Base-by-base conservation (phyloP, 2,329 filamentous ascomycete genomes). In the Lecanosticta acicola region DNA sequence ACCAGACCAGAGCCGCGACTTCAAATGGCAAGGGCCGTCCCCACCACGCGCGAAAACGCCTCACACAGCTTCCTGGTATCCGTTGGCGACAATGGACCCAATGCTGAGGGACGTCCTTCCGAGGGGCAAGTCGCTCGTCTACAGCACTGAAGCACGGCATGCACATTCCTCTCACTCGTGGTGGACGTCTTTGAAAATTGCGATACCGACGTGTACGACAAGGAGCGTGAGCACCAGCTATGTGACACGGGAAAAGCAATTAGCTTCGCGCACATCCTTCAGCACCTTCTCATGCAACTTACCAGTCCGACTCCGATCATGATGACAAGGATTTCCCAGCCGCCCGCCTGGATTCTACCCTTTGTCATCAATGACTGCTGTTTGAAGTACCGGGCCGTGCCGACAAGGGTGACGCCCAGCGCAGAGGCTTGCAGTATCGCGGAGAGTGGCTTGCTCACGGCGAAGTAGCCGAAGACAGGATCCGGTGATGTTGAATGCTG, bases 401-500 rank as follows among this genome's bases (percentile, higher is more conserved):
- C 81, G n/a, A 83, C 54, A 0, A 75, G 21, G 0, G 75, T 62
- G 5, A 77, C 68, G 1, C 74, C 34, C 17, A 79, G 68, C 0
- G 76, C 76, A 19, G 69, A 64, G 32, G 48, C 60, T 32, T 79
- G 74, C 42, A 75, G 73, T 4, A 72, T 63, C 9, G 66, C 71
- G 3, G 72, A 65, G 3, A 88, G 64, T 0, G 84, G 81, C 45
- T 77, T 75, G 2, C 81, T 82, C 2, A 85, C 67, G 9, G 73
- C 65, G 48, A 72, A 78, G 60, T 80, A 87, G 1, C 79, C 79
- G 47, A 85, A 75, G 9, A 68, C 64, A 2, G 65, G 63, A 32
- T 68, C 56, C 1, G 66, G 68, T 13, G 66, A 58, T 7, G 70
- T 59, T 19, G 71, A 61, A 21, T 79, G 71, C 57, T 83, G 75